These are phyloP conservation scores for Hansfordia pulvinata DNA, from an alignment of 2,329 filamentous ascomycete species.

Conservation along the genomic window DNA sequence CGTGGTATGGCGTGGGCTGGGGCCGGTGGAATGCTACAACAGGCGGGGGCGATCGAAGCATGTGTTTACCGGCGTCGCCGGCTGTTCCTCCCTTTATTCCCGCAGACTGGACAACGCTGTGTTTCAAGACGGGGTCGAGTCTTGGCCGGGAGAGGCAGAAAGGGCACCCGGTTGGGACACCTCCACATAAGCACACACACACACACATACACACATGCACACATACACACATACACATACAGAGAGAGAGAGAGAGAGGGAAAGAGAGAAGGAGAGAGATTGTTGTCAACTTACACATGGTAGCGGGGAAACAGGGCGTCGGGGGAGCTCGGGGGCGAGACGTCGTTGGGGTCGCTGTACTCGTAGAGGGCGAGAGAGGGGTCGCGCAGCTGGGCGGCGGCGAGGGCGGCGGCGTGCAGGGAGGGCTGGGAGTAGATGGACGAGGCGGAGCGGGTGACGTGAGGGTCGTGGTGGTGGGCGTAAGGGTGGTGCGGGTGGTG, in stretches of 20 bases:
- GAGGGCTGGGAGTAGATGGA: constrained; percentile 49
- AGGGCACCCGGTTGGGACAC: too few species aligned
- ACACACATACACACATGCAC: constrained; percentile 6
- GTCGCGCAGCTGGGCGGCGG: constrained; percentile 13
- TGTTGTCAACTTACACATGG: too few species aligned
- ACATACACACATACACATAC: constrained; percentile 1
- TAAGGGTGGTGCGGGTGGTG: constrained; percentile 21
- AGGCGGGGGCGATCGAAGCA: too few species aligned
- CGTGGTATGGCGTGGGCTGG: neutral
- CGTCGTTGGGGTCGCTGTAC: constrained; percentile 18
- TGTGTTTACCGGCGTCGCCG: too few species aligned
- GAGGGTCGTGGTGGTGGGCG: constrained; percentile 16
- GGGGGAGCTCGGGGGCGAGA: constrained; percentile 45
- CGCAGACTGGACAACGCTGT: too few species aligned
- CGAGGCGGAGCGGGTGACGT: constrained; percentile 33
- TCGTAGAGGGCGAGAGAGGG: constrained; percentile 7
- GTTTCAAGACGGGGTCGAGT: neutral
- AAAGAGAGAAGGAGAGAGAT: too few species aligned
- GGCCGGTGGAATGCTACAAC: neutral
- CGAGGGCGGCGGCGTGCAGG: constrained; percentile 20
- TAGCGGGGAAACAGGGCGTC: constrained; percentile 15
- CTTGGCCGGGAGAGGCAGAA: neutral
- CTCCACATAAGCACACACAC: neutral
- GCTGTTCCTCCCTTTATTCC: too few species aligned
- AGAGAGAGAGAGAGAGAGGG: constrained; percentile 3